A percentile compares a stretch with the other conserved stretches of the same genome.
Evolutionary conservation across 257 asterid genomes (phyloP).

Genomic region (Fraxinus pennsylvanica): DNA sequence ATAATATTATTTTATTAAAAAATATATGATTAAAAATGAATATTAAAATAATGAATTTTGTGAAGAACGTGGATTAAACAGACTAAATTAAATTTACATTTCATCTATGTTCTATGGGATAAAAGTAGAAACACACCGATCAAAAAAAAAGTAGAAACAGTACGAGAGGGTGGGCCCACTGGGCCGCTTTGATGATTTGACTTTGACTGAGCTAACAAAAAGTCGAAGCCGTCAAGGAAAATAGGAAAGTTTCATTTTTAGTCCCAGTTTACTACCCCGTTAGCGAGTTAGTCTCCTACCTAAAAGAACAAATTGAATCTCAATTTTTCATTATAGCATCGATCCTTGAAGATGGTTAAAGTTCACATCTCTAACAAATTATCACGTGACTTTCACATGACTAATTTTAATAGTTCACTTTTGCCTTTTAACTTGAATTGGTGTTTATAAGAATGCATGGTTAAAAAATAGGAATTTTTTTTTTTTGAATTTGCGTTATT

Average conservation of each 20-base stretch:
- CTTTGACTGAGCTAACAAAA: slow-evolving; percentile 44
- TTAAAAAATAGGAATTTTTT: too few relatives aligned
- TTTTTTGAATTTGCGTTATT: too few relatives aligned
- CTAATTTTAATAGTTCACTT: too few relatives aligned
- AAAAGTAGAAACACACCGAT: slow-evolving; percentile 42
- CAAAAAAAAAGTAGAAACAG: slow-evolving; percentile 45
- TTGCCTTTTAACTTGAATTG: too few relatives aligned
- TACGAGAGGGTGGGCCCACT: slow-evolving; percentile 47
- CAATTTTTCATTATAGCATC: too few relatives aligned
- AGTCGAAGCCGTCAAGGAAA: background rate
- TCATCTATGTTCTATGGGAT: slow-evolving; percentile 25
- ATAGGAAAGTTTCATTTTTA: background rate
- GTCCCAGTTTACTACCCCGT: background rate
- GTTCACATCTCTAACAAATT: background rate
- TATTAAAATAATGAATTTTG: too few relatives aligned
- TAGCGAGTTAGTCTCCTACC: background rate
- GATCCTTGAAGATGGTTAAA: background rate
- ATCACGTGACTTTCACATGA: background rate
- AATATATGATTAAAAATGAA: too few relatives aligned
- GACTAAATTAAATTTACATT: background rate
- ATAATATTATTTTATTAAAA: too few relatives aligned
- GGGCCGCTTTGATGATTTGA: slow-evolving; percentile 56
- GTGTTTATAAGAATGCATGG: too few relatives aligned
- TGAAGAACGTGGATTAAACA: too few relatives aligned
- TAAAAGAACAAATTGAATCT: background rate